Base-by-base conservation (phyloP, 805 yeast species). In the Starmerella floris region DNA sequence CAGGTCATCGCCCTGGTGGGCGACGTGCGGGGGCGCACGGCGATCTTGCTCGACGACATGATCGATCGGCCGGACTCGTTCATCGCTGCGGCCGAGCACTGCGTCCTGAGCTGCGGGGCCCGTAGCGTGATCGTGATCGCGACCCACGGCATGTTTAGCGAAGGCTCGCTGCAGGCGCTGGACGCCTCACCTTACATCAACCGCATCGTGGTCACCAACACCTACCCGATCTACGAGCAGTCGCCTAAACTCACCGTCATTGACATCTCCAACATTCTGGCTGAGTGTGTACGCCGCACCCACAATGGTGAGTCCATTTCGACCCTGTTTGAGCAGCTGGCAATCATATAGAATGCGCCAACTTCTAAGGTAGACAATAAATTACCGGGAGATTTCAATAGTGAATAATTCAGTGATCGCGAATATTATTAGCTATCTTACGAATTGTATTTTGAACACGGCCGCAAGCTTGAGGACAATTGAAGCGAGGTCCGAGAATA, bases 251-350 rank as follows among this genome's bases (percentile, higher is more conserved):
- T 91, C 54, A 77, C 76, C 15, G 80, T 84, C 39, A 85, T 91
- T 55, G 98, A 91, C 58, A 93, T 91, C 39, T 81, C 95, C 48
- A 81, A 94, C 17, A 85, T 91, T 41, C 82, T 91, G 58, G 97
- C 97, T 28, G 99, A 91, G 68, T 91, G 97, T 64, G 88, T 91
- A 48, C 79, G 99, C 67, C 81, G 99, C 68, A 95, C 91, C 60
- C 99, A 91, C 62, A 87, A 88, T 56, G 99, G 98, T 61, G 97
- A 88, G 67, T 80, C 93, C 55, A 87, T 88, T 49, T 83, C 95
- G 32, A 94, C 87, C 19, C 67, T 87, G 55, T 87, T 88, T 61
- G 95, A 87, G 62, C 84, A 93, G 39, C 70, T 85, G 51, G 81
- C 87, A 37, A 44, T 48, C 27, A 49, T 58, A n/a, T 58, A 49